phyloP scores from a whole-genome alignment of 2,329 filamentous ascomycete species.

The Aureobasidium sp. region DNA sequence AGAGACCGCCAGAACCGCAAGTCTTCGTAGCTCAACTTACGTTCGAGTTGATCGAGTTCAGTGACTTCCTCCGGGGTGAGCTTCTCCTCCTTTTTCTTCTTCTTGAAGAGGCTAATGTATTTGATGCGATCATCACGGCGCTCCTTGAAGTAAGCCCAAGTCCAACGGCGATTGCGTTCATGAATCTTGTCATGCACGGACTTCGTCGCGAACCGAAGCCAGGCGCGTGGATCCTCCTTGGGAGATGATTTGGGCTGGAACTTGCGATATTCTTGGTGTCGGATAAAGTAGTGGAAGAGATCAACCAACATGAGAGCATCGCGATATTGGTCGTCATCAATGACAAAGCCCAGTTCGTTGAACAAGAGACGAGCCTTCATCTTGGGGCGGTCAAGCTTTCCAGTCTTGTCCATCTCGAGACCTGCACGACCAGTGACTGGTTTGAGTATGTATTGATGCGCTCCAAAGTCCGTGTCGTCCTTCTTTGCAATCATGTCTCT shows the following conservation, averaged over 20 bases:
- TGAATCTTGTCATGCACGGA: constrained; percentile 91
- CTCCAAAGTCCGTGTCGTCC: constrained; percentile 48
- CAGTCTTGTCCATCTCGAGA: constrained; percentile 90
- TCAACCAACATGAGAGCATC: constrained; percentile 98
- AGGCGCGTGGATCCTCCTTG: constrained; percentile 85
- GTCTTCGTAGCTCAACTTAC: constrained; percentile 88
- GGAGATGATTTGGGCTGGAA: constrained; percentile 77
- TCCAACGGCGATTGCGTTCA: constrained; percentile 86
- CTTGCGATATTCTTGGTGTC: constrained; percentile 95
- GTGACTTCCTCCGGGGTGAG: constrained; percentile 63
- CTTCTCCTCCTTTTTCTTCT: constrained; percentile 65
- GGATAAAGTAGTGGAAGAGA: constrained; percentile 95
- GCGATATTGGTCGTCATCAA: constrained; percentile 95
- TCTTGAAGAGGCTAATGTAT: constrained; percentile 96
- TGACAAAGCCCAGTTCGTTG: constrained; percentile 94
- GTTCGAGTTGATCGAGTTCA: constrained; percentile 70
- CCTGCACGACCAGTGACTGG: constrained; percentile 94
- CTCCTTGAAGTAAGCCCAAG: constrained; percentile 92
- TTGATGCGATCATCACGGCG: constrained; percentile 78
- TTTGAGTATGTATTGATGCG: constrained; percentile 90
- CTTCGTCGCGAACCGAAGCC: constrained; percentile 85
- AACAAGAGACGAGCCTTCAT: constrained; percentile 89
- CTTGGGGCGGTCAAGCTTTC: constrained; percentile 68
- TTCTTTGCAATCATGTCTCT: constrained; percentile 70
- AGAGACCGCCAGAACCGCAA: constrained; percentile 94